Conservation (phyloP, 1,284 basidiomycete genomes). For the Ceratobasidium sp. region DNA sequence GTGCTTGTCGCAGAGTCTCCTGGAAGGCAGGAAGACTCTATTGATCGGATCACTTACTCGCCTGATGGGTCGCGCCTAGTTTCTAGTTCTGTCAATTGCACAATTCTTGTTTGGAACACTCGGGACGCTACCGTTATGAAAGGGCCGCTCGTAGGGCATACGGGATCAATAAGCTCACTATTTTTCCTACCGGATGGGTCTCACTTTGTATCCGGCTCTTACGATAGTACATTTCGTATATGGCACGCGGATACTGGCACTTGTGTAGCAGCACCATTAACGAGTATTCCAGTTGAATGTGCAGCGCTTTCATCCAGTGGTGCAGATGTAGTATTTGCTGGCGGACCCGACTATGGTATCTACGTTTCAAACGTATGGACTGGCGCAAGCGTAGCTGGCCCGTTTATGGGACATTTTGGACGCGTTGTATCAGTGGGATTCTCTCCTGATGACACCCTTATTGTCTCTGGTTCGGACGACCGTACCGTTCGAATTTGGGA, state of each 20-base stretch:
- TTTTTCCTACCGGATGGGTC: constrained; percentile 26
- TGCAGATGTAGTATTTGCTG: too few species aligned
- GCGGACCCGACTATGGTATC: too few species aligned
- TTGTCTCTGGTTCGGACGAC: constrained; percentile 17
- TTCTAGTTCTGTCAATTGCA: constrained; percentile 1
- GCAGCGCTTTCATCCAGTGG: too few species aligned
- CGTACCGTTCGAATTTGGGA: constrained; percentile 42
- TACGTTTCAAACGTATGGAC: too few species aligned
- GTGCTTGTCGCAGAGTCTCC: not conserved
- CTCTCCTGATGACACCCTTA: constrained; percentile 36
- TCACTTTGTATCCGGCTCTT: constrained; percentile 23
- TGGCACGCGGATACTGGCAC: not conserved
- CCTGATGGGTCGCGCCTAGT: constrained; percentile 28
- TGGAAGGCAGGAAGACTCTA: not conserved
- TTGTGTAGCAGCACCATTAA: not conserved
- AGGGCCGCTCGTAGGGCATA: constrained; percentile 55
- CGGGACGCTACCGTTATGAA: too few species aligned
- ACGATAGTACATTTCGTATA: constrained; percentile 1
- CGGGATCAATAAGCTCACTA: not conserved
- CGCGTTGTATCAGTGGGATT: constrained; percentile 2
- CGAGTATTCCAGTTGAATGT: too few species aligned
- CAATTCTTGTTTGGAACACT: not conserved
- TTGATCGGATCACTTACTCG: constrained; percentile 14
- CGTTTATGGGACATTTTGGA: constrained; percentile 4
- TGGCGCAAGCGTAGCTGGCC: too few species aligned